Evolutionary conservation across 75 land plant genomes (phyloP), one percentile per base, ranked within the genome.

Genomic region (Azolla pinnata): DNA sequence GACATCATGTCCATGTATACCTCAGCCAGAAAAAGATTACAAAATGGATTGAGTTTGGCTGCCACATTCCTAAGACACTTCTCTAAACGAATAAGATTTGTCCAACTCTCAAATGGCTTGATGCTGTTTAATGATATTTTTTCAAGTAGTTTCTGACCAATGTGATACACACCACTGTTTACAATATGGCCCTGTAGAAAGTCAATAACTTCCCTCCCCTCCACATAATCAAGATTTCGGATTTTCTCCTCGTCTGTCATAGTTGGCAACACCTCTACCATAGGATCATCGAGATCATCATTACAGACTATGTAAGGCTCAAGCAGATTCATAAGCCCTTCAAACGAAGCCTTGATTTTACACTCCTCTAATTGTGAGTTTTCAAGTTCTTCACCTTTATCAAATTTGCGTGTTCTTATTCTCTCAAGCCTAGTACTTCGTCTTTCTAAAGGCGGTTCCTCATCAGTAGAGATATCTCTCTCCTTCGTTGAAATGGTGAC

Each of bases 21-120:
- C 62, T 95, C 99, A 49, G 96, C 85, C 34, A 95, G 80, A 65
- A 85, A 95, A 38, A 95, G 76, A 65, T 75, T 77, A 56, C 91
- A 89, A 9, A 71, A 69, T 44, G 82, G 65, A 10, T 83, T 72
- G 60, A 78, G 75, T 50, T 82, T 85, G 64, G 62, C 59, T 28
- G 65, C 75, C 67, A 73, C 74, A 14, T 63, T 30, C 44, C 99
- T 76, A 19, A 83, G 83, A 38, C 82, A 58, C 65, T 85, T 81
- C 51, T 95, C 99, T 32, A 95, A 71, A 42, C 86, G 80, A 52
- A 95, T 61, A 23, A 95, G 54, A 57, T 74, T 79, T 14, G 66
- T 44, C 57, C 72, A 58, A 27, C 47, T 40, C 33, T 75, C 79
- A 31, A 72, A 71, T 59, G 66, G 77, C 0, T 49, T 48, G 32